Conservation (phyloP, 2,329 filamentous ascomycete genomes). For the Didymella arachidicola region DNA sequence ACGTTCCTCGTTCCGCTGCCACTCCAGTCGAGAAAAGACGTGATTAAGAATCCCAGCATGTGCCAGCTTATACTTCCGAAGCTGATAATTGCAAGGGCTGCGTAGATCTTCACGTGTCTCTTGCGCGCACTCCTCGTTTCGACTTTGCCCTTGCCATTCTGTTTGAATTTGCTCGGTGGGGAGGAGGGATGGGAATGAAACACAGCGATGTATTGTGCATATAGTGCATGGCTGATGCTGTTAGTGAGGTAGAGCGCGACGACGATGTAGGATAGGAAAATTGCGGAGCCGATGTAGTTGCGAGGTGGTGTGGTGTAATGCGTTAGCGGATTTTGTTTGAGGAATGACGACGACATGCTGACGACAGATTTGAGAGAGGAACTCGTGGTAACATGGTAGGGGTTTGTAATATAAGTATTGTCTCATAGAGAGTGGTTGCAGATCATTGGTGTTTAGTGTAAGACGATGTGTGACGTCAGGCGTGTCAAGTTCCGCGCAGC, state of each 20-base stretch:
- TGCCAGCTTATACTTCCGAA: slow-evolving; percentile 42
- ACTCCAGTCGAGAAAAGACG: slow-evolving; percentile 36
- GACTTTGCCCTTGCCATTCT: slow-evolving; percentile 6
- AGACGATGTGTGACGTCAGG: slow-evolving; percentile 41
- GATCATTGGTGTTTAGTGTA: neutral
- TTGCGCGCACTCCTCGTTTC: slow-evolving; percentile 27
- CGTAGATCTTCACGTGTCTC: slow-evolving; percentile 40
- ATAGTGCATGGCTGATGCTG: slow-evolving; percentile 28
- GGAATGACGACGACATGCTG: neutral
- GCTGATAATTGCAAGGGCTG: slow-evolving; percentile 35
- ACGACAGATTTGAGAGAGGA: neutral
- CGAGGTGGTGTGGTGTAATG: slow-evolving; percentile 34
- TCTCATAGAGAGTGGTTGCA: neutral
- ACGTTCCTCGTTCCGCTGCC: neutral
- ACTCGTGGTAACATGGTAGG: too few species aligned
- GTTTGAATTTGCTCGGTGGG: slow-evolving; percentile 5
- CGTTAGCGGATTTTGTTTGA: neutral
- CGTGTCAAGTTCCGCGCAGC: slow-evolving; percentile 18
- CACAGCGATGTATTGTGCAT: slow-evolving; percentile 26
- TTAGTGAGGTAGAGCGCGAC: slow-evolving; percentile 36
- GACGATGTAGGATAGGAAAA: slow-evolving; percentile 45
- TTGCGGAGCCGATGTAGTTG: slow-evolving; percentile 39
- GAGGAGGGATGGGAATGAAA: slow-evolving; percentile 4
- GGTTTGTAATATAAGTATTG: neutral
- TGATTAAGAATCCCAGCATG: slow-evolving; percentile 44